Evolutionary conservation across 805 yeast genomes (phyloP), one percentile per base, ranked within the genome.

Genomic region (Candida saitoana): DNA sequence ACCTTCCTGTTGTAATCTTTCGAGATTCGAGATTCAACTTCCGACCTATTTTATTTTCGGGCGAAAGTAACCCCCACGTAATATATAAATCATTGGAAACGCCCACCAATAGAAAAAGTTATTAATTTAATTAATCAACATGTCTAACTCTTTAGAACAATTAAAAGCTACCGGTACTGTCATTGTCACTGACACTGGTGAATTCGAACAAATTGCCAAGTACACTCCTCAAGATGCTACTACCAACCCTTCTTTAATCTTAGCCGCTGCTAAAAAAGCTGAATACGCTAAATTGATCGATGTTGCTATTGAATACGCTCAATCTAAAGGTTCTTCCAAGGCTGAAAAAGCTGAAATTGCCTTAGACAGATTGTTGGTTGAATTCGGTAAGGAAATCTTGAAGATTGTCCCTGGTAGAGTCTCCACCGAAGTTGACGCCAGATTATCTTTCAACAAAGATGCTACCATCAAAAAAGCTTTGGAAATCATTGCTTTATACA

Each of bases 151-250:
- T 43, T 77, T 93, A 62, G 98, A 84, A 66, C 90, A 84, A 72
- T 82, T 93, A 63, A 93, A 91, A 70, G 89, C 95, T 51, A 67
- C 96, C 44, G 98, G 98, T 57, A 93, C 99, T 55, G 84, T 79
- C 54, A 96, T 93, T 62, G 99, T 93, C 63, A 87, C 99, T 52
- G 99, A 93, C 76, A 89, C 98, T 49, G 99, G 99, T 74, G 99
- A 93, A 70, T 93, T 93, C 66, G 97, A 88, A 69, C 84, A 93
- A 51, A 93, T 93, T 65, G 96, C 96, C 63, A 88, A 90, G 72
- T 93, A 85, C 77, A 87, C 93, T 57, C 99, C 99, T 54, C 98
- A 93, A 76, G 99, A 93, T 71, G 96, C 99, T 54, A 93, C 99
- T 57, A 93, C 99, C 65, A 93, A 93, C 77, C 99, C 99, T 54